These are phyloP conservation scores for Eustoma russellianum DNA, from an alignment of 257 asterid species.

Conservation along the genomic window DNA sequence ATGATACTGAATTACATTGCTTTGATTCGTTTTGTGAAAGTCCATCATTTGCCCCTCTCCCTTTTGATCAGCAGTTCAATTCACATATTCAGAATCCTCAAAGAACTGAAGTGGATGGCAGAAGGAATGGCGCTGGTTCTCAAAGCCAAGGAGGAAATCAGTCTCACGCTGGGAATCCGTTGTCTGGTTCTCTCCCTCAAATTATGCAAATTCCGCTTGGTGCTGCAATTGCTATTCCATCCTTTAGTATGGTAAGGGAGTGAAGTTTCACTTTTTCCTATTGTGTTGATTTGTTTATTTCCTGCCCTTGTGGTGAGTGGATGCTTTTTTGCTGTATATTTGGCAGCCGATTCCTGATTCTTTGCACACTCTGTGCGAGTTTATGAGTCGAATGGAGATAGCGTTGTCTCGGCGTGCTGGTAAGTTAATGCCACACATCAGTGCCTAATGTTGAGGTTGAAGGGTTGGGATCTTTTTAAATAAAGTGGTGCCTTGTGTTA, in stretches of 20 bases:
- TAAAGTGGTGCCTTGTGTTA: slow-evolving; percentile 5
- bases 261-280: no score
- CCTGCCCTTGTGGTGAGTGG: slow-evolving; percentile 2
- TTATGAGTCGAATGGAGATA: slow-evolving; percentile 69
- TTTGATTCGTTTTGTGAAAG: no score
- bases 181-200: slow-evolving; percentile 40
- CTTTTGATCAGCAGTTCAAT: slow-evolving; percentile 15
- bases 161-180: slow-evolving; percentile 44
- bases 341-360: slow-evolving; percentile 88
- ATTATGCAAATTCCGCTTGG: slow-evolving; percentile 58
- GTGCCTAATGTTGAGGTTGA: no score
- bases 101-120: slow-evolving; percentile 48
- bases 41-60: not conserved
- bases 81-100: slow-evolving; percentile 26
- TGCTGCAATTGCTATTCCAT: slow-evolving; percentile 53
- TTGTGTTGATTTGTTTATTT: not conserved
- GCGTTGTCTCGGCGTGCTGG: slow-evolving; percentile 62
- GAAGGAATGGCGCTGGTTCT: slow-evolving; percentile 33
- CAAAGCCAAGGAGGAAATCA: slow-evolving; percentile 52
- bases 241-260: slow-evolving; percentile 49
- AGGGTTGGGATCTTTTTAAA: slow-evolving; percentile 1
- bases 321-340: slow-evolving; percentile 12
- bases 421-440: not conserved
- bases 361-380: slow-evolving; percentile 70
- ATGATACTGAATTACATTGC: no score